Conservation (phyloP, 495 filamentous ascomycete genomes). For the Clavariopsis aquatica region DNA sequence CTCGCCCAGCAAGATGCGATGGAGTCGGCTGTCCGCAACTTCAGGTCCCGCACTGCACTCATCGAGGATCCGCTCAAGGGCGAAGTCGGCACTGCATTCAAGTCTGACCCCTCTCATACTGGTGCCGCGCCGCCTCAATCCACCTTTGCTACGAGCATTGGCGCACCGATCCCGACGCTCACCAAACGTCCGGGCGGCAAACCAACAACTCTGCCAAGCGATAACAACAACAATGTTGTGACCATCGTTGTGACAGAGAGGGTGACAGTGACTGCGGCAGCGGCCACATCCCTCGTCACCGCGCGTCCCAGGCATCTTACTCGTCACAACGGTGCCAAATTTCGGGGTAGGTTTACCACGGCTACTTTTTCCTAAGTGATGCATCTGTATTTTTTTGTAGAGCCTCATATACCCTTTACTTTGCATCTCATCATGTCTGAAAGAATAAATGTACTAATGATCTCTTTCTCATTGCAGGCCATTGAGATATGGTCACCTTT, state of each 20-base stretch:
- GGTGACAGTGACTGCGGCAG: constrained; percentile 27
- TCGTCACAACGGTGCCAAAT: constrained; percentile 8
- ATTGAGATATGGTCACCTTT: background rate
- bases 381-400: background rate
- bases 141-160: background rate
- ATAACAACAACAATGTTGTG: background rate
- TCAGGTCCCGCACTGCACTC: constrained; percentile 38
- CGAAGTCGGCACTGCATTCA: constrained; percentile 27
- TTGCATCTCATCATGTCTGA: background rate
- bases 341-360: constrained; percentile 11
- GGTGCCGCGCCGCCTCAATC: background rate
- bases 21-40: constrained; percentile 38
- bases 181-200: constrained; percentile 8
- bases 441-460: background rate
- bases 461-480: constrained; percentile 7
- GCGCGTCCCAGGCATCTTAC: constrained; percentile 4
- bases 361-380: background rate
- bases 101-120: background rate
- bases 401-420: background rate
- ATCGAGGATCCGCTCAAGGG: constrained; percentile 25
- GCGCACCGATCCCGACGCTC: constrained; percentile 12
- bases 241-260: constrained; percentile 19
- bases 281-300: constrained; percentile 2
- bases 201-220: background rate
- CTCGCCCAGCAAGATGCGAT: constrained; percentile 43